Evolutionary conservation across 2,329 filamentous ascomycete species (phyloP), one percentile per base, ranked within the genome.

Genomic region (Nothomitra cinnamomea): DNA sequence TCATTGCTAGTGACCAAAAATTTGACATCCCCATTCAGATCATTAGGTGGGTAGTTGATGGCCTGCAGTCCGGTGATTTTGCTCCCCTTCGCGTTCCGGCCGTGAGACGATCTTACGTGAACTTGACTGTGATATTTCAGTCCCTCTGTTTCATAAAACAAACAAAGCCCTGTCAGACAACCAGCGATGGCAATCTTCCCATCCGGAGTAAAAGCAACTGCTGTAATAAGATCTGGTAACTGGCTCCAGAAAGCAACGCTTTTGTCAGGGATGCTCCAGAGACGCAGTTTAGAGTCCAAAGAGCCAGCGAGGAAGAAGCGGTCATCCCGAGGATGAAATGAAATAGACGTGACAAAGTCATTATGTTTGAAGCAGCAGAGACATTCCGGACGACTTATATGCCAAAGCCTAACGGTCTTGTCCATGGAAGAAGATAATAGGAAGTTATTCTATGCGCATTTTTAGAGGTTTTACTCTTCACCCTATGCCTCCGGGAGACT

Each of bases 241-340:
- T 84, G 79, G 7, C 77, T 82, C 58, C 82, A 83, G 63, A 81
- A 96, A 0, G 89, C 89, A 25, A 96, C 85, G n/a, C 77, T 80
- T 65, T 94, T 95, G 66, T 98, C 92, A 0, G 92, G 89, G 48
- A 98, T 98, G 63, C 88, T 95, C 92, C 92, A 98, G 1, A 98
- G 70, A 15, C 92, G 78, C 51, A 98, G 67, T 59, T 88, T 89
- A 1, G 83, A 84, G 64, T 98, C 92, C 5, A 96, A 74, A 1
- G 87, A 95, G 7, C 92, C 92, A 17, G 92, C 89, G 10, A 98
- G 74, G 66, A 98, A 98, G 70, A 98, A 98, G 0, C 92, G 83
- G 64, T 98, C 92, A 64, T 98, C 92, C 25, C 79, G 82, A 0
- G 92, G 92, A 64, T 98, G 92, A 60, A 98, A 98, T 38, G 87